Base-by-base conservation (phyloP, 768 basidiomycete species). In the Exidia glandulosa region DNA sequence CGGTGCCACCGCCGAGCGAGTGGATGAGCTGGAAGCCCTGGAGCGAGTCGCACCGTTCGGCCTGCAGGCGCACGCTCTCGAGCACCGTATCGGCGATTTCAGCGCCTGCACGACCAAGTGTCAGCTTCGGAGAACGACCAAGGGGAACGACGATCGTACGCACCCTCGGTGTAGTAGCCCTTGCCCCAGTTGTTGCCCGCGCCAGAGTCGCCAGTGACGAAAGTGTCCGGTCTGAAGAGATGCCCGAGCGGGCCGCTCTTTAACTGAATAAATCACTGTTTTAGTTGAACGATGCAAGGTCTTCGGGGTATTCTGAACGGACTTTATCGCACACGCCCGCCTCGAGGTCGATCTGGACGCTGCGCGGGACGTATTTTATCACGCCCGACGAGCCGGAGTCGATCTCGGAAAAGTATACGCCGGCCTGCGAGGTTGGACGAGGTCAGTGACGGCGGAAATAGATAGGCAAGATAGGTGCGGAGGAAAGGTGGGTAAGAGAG, bases 321-420 rank as follows among this genome's bases (percentile, higher is more conserved):
- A 89, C 87, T 57, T 78, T 81, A 64, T 94, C 84, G 68, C 87
- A 84, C 10, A 96, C 94, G 10, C 90, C 90, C 7, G 84, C 76
- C 71, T 97, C 94, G 47, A 97, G 76, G 77, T 98, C 94, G 64
- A 96, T 75, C 69, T 93, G 92, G 3, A 96, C 81, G 61, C 88
- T 89, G 34, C 94, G 81, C 12, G 94, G 94, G 6, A 98, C 90
- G 64, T 89, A 94, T 74, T 90, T 91, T 59, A 80, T 74, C 13
- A 71, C 69, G 1, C 82, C 77, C 10, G 30, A 27, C 10, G 9
- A 25, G 31, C 61, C 58, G 2, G 37, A 32, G 47, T 59, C 59
- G 12, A 92, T 76, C 69, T 90, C 87, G 12, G 78, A 81, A 68
- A 94, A 93, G 73, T 91, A 94, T 4, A 91, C 88, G 27, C 83